Conservation (phyloP, 164 flowering plant species). For the Annona cherimola region DNA sequence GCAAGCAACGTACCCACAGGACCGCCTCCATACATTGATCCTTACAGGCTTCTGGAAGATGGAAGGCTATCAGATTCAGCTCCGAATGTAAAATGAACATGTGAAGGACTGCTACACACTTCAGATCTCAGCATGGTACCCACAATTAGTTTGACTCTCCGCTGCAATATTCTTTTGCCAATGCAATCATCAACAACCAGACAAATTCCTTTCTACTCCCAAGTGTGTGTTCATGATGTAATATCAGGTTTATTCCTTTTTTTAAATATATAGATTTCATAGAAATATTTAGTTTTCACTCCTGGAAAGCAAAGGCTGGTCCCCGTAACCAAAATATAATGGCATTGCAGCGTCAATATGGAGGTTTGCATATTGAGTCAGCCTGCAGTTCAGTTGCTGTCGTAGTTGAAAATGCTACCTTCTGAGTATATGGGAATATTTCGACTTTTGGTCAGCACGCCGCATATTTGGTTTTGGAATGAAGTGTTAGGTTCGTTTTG, state of each 20-base stretch:
- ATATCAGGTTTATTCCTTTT: background rate
- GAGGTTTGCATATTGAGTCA: too few species aligned
- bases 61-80: constrained; percentile 59
- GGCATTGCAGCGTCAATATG: too few species aligned
- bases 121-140: background rate
- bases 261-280: too few species aligned
- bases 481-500: too few species aligned
- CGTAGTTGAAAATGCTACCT: too few species aligned
- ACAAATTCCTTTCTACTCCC: background rate
- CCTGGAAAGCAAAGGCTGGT: background rate
- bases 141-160: constrained; percentile 6
- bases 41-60: constrained; percentile 76
- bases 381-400: too few species aligned
- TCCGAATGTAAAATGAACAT: constrained; percentile 44
- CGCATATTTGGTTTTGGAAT: too few species aligned
- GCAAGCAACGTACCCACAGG: constrained; percentile 31
- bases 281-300: background rate
- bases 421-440: too few species aligned
- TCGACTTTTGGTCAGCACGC: too few species aligned
- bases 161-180: constrained; percentile 12
- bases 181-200: constrained; percentile 11
- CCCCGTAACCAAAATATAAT: too few species aligned
- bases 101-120: background rate
- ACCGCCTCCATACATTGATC: constrained; percentile 71
- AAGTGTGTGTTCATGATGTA: background rate